Percentiles rank a stretch among this genome's conserved stretches.
These are phyloP conservation scores for Aspergillus quadricinctus DNA, from an alignment of 2,329 filamentous ascomycete species.

Conservation along the genomic window DNA sequence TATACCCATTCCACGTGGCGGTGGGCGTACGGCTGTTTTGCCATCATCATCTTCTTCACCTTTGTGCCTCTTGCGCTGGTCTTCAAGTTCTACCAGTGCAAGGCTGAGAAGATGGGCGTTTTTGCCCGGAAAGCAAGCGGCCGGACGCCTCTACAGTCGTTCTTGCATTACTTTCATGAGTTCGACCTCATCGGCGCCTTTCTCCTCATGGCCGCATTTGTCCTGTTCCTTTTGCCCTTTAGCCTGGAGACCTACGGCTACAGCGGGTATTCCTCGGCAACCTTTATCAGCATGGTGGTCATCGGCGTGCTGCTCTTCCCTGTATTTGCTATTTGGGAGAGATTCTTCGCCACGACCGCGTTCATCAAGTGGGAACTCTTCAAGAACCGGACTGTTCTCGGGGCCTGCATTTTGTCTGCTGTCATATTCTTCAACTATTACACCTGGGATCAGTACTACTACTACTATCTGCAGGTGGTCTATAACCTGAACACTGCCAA, in stretches of 20 bases:
- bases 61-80: conserved; percentile 53
- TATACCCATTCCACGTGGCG: conserved; percentile 51
- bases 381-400: conserved; percentile 47
- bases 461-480: conserved; percentile 53
- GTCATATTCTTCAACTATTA: conserved; percentile 49
- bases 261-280: conserved; percentile 40
- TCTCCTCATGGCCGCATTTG: conserved; percentile 58
- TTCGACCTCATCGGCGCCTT: conserved; percentile 61
- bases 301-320: conserved; percentile 53
- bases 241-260: conserved; percentile 44
- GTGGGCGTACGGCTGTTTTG: conserved; percentile 61
- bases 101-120: conserved; percentile 54
- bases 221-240: conserved; percentile 64
- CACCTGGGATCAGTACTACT: conserved; percentile 53
- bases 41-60: conserved; percentile 55
- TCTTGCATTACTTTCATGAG: conserved; percentile 54
- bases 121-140: conserved; percentile 42
- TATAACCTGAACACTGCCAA: conserved; percentile 41
- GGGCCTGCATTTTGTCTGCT: conserved; percentile 49
- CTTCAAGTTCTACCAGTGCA: conserved; percentile 53
- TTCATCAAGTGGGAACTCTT: conserved; percentile 54
- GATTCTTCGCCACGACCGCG: conserved; percentile 46
- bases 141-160: conserved; percentile 45
- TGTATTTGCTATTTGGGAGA: conserved; percentile 54
- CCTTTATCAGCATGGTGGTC: conserved; percentile 50